Evolutionary conservation across 2,329 filamentous ascomycete species (phyloP), one percentile per base, ranked within the genome.

Genomic region (Ustulina deusta): DNA sequence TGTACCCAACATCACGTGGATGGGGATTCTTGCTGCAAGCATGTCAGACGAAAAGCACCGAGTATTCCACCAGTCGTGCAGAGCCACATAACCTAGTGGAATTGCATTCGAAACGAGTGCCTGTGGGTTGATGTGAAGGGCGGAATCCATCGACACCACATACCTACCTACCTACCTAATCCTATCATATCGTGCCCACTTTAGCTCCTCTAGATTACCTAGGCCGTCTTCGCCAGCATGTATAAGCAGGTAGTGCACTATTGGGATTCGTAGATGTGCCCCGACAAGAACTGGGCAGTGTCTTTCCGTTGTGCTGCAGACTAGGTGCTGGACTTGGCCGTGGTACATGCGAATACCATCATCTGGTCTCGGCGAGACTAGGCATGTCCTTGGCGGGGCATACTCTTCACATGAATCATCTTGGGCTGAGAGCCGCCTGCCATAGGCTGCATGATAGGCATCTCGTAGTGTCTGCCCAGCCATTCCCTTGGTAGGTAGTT

Each of bases 371-470:
- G 58, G 44, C 44, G 22, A 38, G 42, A 49, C 56, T 6, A 29
- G n/a, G n/a, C n/a, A 20, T 56, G 25, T 52, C 20, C 63, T 62
- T 66, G 64, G 64, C 64, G 22, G 52, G 34, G 17, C 15, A 54
- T 42, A 3, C 20, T 32, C 27, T 34, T 29, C 25, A 10, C 25
- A 49, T 29, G 27, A 34, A 40, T 34, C 11, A 40, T 65, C 38
- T 34, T 22, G 46, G 20, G 56, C 29, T 38, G 29, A 51, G 11
- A 17, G 7, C 22, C 11, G n/a, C 6, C 34, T n/a, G 32, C 52
- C 22, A 38, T 38, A 55, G 34, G 52, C 13, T 25, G 25, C 32
- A 36, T 22, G 20, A 15, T 15, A 54, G n/a, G n/a, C n/a, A 6
- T 20, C 38, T 36, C 38, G 13, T 48, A 17, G 29, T 17, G 17